A percentile compares a stretch with the other conserved stretches of the same genome.
Conservation (phyloP, 192 early-diverging fungal species). For the Linnemannia hyalina region DNA sequence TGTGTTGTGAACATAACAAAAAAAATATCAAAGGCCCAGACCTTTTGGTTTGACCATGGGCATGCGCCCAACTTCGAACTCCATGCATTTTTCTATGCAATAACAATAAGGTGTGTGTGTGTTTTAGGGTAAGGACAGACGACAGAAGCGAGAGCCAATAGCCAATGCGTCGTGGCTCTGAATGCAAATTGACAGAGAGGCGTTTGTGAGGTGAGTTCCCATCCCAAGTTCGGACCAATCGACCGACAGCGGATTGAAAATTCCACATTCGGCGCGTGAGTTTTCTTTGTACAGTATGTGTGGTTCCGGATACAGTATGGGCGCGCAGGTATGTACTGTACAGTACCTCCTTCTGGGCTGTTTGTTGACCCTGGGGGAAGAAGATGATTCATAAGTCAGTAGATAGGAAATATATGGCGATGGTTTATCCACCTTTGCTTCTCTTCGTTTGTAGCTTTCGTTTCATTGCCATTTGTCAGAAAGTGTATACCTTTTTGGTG, state of each 20-base stretch:
- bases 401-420: too few relatives aligned
- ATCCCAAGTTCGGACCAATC: neutral
- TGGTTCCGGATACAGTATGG: neutral
- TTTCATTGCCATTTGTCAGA: too few relatives aligned
- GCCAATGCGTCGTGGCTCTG: too few relatives aligned
- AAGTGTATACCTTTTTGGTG: too few relatives aligned
- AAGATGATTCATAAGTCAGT: too few relatives aligned
- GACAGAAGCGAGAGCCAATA: neutral
- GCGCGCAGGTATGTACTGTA: too few relatives aligned
- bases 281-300: neutral
- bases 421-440: too few relatives aligned
- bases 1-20: neutral
- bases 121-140: neutral
- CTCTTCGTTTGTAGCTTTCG: too few relatives aligned
- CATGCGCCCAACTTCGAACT: neutral
- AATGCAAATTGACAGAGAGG: neutral
- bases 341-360: too few relatives aligned
- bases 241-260: constrained; percentile 10
- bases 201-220: neutral
- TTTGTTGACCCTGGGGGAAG: too few relatives aligned
- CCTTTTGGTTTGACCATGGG: neutral
- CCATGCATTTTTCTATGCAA: neutral
- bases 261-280: neutral
- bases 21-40: neutral
- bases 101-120: neutral